phyloP scores from a whole-genome alignment of 495 filamentous ascomycete genomes.

The Pseudoneurospora amorphoporcata region DNA sequence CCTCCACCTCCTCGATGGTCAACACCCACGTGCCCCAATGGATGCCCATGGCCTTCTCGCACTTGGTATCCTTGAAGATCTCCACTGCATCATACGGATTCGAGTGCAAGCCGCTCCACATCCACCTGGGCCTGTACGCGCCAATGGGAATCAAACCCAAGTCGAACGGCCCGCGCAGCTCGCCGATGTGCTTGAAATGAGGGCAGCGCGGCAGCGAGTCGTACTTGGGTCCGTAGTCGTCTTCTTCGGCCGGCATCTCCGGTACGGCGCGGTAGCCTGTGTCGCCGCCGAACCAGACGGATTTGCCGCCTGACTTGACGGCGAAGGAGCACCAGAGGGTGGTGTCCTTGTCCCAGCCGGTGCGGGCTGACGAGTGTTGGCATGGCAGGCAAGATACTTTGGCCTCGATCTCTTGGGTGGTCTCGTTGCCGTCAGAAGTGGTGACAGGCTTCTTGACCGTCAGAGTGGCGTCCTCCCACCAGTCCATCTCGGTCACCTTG shows the following conservation, averaged over 20 bases:
- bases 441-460: constrained; percentile 34
- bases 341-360: constrained; percentile 52
- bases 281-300: constrained; percentile 67
- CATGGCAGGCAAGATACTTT: constrained; percentile 72
- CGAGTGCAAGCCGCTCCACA: constrained; percentile 74
- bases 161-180: constrained; percentile 77
- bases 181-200: constrained; percentile 78
- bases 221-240: constrained; percentile 65
- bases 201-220: constrained; percentile 64
- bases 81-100: constrained; percentile 83
- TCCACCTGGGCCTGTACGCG: constrained; percentile 70
- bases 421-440: constrained; percentile 19
- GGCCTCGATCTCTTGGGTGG: constrained; percentile 47
- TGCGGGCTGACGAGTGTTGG: constrained; percentile 71
- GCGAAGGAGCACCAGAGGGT: constrained; percentile 89
- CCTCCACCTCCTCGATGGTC: constrained; percentile 74
- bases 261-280: constrained; percentile 79
- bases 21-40: constrained; percentile 94
- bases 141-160: constrained; percentile 92
- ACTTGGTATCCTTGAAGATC: constrained; percentile 83
- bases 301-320: constrained; percentile 62
- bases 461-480: constrained; percentile 83
- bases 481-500: constrained; percentile 83
- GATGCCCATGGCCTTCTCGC: constrained; percentile 74
- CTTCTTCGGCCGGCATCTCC: constrained; percentile 41